Conservation (phyloP, 352 stramenopile genomes). For the Globisporangium recalcitrans region DNA sequence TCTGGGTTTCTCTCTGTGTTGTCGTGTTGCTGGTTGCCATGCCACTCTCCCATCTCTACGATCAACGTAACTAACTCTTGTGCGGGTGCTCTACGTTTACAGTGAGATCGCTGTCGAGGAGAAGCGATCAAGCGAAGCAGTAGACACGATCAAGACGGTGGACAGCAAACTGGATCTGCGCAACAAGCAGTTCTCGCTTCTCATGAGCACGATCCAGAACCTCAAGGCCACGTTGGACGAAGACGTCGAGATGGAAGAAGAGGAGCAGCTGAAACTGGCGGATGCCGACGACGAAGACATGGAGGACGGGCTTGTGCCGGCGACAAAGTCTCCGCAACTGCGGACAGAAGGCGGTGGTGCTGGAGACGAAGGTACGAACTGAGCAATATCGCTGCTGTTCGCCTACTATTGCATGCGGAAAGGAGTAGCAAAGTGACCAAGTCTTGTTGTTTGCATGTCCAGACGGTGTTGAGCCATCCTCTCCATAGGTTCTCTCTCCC, state of each 20-base stretch:
- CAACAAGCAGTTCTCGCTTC: constrained; percentile 74
- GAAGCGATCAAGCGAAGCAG: constrained; percentile 51
- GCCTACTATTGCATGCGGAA: neutral
- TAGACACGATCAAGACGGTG: constrained; percentile 43
- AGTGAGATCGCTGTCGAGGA: constrained; percentile 59
- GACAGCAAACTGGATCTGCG: constrained; percentile 62
- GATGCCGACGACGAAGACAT: constrained; percentile 68
- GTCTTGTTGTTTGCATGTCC: neutral
- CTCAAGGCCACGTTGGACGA: constrained; percentile 76
- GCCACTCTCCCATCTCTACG: neutral
- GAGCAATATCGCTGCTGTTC: no score
- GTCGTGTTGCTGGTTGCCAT: neutral
- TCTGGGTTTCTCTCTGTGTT: neutral
- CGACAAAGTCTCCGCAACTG: neutral
- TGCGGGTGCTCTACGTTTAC: neutral
- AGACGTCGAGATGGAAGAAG: constrained; percentile 54
- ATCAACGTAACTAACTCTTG: neutral
- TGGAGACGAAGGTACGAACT: constrained; percentile 17
- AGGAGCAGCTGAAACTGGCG: constrained; percentile 29
- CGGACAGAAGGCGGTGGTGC: constrained; percentile 1
- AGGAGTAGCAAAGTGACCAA: constrained; percentile 1
- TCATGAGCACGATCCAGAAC: constrained; percentile 84
- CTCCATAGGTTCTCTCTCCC: constrained; percentile 1
- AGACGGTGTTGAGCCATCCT: constrained; percentile 10
- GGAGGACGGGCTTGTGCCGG: constrained; percentile 33